Evolutionary conservation across 202 grass and related monocot genomes (phyloP).

Genomic region (Hordeum pubiflorum): DNA sequence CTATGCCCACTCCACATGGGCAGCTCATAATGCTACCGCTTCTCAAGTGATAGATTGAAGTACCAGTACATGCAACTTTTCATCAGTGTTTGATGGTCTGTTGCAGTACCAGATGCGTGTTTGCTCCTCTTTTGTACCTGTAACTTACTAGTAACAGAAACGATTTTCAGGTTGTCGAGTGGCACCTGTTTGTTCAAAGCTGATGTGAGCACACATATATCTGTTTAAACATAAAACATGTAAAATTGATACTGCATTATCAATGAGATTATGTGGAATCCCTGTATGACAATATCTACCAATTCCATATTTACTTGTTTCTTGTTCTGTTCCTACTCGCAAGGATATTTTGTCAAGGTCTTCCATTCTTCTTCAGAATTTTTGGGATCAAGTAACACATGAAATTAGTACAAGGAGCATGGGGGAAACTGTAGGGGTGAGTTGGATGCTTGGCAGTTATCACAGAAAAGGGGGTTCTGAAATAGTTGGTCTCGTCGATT

Average conservation of each 20-base stretch:
- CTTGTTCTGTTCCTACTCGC: neutral
- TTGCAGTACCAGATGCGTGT: neutral
- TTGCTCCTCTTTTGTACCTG: neutral
- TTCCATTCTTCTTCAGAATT: too few species aligned
- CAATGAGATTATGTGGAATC: neutral
- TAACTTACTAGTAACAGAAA: neutral
- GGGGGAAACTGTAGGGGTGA: neutral
- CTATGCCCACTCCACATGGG: conserved; percentile 43
- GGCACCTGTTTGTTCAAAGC: neutral
- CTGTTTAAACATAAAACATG: neutral
- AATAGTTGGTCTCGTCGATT: neutral
- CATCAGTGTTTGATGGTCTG: neutral
- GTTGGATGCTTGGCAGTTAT: neutral
- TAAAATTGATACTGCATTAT: neutral
- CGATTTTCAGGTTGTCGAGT: neutral
- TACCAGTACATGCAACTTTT: neutral
- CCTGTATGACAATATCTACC: neutral
- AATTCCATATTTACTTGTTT: neutral
- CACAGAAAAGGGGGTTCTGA: neutral
- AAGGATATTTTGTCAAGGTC: too few species aligned
- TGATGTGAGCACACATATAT: neutral
- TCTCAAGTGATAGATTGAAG: neutral
- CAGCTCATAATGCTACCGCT: neutral
- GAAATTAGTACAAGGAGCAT: too few species aligned
- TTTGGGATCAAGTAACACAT: too few species aligned